Conservation (phyloP, 148 eudicot genomes). For the Persicaria maculosa region DNA sequence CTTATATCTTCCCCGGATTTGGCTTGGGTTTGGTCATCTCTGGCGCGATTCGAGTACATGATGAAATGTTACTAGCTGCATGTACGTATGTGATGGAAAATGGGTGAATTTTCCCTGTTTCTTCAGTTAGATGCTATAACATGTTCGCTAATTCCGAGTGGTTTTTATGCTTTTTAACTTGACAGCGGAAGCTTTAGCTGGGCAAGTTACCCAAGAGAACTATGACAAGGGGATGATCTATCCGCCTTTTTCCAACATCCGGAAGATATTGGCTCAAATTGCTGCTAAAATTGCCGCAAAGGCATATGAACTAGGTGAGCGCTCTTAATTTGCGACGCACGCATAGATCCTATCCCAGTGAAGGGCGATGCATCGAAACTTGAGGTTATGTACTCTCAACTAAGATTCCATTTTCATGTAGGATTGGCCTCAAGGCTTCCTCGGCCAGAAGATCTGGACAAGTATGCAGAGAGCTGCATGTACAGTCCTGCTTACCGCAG, state of each 20-base stretch:
- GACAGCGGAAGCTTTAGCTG: slow-evolving; percentile 90
- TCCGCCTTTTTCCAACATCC: slow-evolving; percentile 67
- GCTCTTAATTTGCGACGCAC: neutral
- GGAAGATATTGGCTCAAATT: slow-evolving; percentile 80
- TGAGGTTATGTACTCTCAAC: neutral
- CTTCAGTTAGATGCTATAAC: neutral
- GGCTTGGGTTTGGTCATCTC: slow-evolving; percentile 85
- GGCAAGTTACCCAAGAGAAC: slow-evolving; percentile 68
- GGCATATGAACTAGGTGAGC: slow-evolving; percentile 80
- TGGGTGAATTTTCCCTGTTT: neutral
- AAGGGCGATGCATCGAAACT: no score
- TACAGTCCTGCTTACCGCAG: slow-evolving; percentile 75
- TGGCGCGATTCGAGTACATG: slow-evolving; percentile 90
- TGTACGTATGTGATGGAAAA: slow-evolving; percentile 37
- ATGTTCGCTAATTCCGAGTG: neutral
- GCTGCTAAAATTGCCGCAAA: slow-evolving; percentile 93
- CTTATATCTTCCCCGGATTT: slow-evolving; percentile 90
- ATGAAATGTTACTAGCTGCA: slow-evolving; percentile 84
- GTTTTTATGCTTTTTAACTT: neutral
- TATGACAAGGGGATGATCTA: slow-evolving; percentile 70
- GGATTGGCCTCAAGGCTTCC: slow-evolving; percentile 66
- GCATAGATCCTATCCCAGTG: neutral
- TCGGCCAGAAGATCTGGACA: slow-evolving; percentile 63
- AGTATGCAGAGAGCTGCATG: slow-evolving; percentile 92
- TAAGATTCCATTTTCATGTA: slow-evolving; percentile 8